Conservation (phyloP, 2,329 filamentous ascomycete genomes). For the Diplocarpon mali region DNA sequence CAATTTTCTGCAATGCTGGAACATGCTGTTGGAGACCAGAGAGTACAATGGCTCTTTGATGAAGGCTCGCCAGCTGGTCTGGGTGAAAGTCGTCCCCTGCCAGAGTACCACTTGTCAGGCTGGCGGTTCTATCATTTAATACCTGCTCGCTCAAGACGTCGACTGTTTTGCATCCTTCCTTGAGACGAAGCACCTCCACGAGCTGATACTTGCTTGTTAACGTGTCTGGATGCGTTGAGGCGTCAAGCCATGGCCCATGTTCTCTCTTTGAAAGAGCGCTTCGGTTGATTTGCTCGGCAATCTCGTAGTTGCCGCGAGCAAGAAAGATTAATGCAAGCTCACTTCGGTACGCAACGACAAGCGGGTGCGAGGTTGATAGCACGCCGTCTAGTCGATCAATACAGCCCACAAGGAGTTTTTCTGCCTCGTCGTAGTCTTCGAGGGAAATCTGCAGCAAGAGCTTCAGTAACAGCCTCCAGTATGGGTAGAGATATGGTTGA, state of each 20-base stretch:
- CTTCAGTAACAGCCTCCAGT: too few species aligned
- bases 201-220: conserved; percentile 21
- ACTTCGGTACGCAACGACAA: conserved; percentile 16
- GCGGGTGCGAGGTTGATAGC: conserved; percentile 16
- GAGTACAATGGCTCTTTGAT: conserved; percentile 20
- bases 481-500: too few species aligned
- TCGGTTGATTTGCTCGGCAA: conserved; percentile 17
- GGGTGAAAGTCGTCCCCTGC: conserved; percentile 19
- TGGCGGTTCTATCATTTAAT: conserved; percentile 15
- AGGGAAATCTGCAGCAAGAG: conserved; percentile 1
- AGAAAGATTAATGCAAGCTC: conserved; percentile 17
- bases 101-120: conserved; percentile 17
- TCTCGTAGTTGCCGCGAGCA: conserved; percentile 18
- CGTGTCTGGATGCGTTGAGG: conserved; percentile 20
- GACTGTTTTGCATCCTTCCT: conserved; percentile 19
- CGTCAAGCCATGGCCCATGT: conserved; percentile 18
- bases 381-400: conserved; percentile 12
- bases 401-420: conserved; percentile 12
- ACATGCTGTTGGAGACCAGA: conserved; percentile 17
- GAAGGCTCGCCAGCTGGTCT: conserved; percentile 20
- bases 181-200: conserved; percentile 15
- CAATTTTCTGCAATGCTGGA: conserved; percentile 17
- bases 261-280: conserved; percentile 11
- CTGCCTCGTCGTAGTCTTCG: conserved; percentile 17
- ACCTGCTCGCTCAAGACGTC: conserved; percentile 16